A percentile compares a stretch with the other conserved stretches of the same genome.
Evolutionary conservation across 371 early-diverging fungal genomes (phyloP).

Genomic region (Mucor circinelloides): DNA sequence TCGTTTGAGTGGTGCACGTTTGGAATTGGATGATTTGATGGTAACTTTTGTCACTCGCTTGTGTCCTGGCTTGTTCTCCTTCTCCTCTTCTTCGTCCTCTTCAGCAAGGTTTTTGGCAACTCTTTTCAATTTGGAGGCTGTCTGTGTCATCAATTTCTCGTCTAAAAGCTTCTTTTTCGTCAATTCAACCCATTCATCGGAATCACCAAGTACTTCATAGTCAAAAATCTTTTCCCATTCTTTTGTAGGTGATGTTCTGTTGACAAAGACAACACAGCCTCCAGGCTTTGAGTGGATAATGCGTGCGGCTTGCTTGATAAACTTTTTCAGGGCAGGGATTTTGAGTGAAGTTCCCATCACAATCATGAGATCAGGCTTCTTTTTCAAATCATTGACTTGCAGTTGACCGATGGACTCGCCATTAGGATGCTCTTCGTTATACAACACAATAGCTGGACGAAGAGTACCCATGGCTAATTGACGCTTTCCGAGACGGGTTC

Average conservation of each 20-base stretch:
- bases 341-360: conserved; percentile 99
- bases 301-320: conserved; percentile 88
- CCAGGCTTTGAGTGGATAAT: conserved; percentile 55
- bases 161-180: conserved; percentile 20
- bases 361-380: conserved; percentile 86
- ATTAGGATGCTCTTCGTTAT: conserved; percentile 94
- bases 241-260: conserved; percentile 63
- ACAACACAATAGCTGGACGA: conserved; percentile 96
- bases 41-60: conserved; percentile 18
- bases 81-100: conserved; percentile 27
- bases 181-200: conserved; percentile 70
- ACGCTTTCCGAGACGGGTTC: conserved; percentile 76
- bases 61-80: conserved; percentile 27
- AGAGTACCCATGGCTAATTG: conserved; percentile 80
- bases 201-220: conserved; percentile 80
- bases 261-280: conserved; percentile 67
- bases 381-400: conserved; percentile 67
- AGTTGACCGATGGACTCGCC: conserved; percentile 83
- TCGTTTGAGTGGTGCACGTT: conserved; percentile 15
- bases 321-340: conserved; percentile 89
- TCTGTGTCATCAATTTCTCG: conserved; percentile 21
- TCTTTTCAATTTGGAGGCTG: conserved; percentile 12
- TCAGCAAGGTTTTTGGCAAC: conserved; percentile 10
- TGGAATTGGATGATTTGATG: conserved; percentile 12
- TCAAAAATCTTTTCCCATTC: conserved; percentile 91